phyloP scores from a whole-genome alignment of 441 rosid species.

The Corymbia citriodora region DNA sequence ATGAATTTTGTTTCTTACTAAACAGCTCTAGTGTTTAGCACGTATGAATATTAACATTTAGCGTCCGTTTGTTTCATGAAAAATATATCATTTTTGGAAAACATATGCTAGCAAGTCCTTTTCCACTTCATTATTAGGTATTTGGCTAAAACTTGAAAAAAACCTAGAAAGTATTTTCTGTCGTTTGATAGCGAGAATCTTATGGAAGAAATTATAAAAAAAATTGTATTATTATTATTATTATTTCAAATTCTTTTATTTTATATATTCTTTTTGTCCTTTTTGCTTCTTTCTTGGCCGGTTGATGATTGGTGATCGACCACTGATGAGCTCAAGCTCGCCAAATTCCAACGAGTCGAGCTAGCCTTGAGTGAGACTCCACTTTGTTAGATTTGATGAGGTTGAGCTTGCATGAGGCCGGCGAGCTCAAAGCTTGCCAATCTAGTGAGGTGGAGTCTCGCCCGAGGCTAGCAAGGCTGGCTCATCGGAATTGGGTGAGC shows the following conservation, averaged over 20 bases:
- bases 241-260: no score
- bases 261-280: no score
- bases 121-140: neutral
- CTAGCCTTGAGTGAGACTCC: neutral
- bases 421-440: neutral
- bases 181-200: no score
- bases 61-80: accelerated
- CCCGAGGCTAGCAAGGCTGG: neutral
- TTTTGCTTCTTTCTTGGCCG: neutral
- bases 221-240: no score
- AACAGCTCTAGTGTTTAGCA: neutral
- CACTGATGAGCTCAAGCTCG: neutral
- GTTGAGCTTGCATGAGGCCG: neutral
- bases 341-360: neutral
- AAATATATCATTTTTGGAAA: no score
- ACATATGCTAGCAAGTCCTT: neutral
- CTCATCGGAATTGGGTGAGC: neutral
- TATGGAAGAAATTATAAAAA: neutral
- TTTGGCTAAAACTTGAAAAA: no score
- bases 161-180: no score
- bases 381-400: neutral
- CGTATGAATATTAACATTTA: neutral
- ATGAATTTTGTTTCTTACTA: neutral
- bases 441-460: neutral
- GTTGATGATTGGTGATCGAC: accelerated